Percentiles rank a stretch among this genome's conserved stretches.
Conservation (phyloP, 2,329 filamentous ascomycete species). For the Plectosphaerella cucumerina region DNA sequence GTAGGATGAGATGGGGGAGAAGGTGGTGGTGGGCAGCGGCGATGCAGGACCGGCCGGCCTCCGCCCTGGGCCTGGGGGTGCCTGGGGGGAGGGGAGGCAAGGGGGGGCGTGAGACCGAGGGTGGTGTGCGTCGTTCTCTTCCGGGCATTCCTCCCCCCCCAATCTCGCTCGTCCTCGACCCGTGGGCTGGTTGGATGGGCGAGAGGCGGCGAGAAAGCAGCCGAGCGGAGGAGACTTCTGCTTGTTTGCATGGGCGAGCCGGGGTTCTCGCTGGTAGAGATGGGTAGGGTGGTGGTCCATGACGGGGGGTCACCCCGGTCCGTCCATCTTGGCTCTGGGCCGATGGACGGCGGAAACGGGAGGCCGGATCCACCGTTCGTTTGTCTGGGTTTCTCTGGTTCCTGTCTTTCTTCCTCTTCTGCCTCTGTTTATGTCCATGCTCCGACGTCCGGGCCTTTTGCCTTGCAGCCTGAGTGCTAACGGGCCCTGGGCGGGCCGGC, state of each 20-base stretch:
- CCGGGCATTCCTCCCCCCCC: background rate
- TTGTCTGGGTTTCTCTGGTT: no score
- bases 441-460: no score
- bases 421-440: background rate
- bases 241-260: background rate
- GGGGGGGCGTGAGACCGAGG: no score
- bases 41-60: slow-evolving; percentile 1
- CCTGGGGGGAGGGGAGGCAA: no score
- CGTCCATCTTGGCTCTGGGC: background rate
- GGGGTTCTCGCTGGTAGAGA: no score
- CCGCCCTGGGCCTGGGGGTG: background rate
- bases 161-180: background rate
- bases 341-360: slow-evolving; percentile 1
- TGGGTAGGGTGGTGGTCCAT: no score
- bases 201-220: slow-evolving; percentile 2
- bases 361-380: background rate
- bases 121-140: background rate
- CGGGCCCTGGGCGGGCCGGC: background rate
- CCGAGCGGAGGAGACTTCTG: background rate
- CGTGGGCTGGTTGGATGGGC: slow-evolving; percentile 4
- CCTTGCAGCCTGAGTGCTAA: no score
- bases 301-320: background rate
- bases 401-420: background rate
- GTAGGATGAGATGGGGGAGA: slow-evolving; percentile 1
- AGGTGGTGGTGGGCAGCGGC: background rate